Evolutionary conservation across 2,329 filamentous ascomycete genomes (phyloP).

Genomic region (Ophiostoma sp.): DNA sequence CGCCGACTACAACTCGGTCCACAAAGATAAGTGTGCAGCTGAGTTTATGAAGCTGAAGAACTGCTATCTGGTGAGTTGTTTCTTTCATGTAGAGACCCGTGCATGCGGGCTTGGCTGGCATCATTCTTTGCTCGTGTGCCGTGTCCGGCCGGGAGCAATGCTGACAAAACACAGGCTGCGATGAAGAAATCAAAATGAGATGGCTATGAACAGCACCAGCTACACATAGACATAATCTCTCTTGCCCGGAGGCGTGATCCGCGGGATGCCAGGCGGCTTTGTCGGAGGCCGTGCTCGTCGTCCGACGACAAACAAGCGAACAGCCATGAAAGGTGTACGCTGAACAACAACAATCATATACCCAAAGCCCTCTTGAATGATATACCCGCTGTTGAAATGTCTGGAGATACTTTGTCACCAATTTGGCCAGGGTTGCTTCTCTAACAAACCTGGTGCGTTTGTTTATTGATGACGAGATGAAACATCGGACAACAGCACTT

Average conservation of each 20-base stretch:
- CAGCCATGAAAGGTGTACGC: neutral
- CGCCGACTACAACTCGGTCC: slow-evolving; percentile 82
- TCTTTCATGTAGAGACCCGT: neutral
- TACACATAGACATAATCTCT: neutral
- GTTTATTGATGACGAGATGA: neutral
- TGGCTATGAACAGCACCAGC: neutral
- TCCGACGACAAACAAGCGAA: neutral
- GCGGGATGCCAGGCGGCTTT: neutral
- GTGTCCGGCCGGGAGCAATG: neutral
- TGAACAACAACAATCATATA: neutral
- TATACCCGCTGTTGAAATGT: too few relatives aligned
- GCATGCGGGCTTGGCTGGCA: neutral
- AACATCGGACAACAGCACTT: neutral
- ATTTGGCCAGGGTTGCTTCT: neutral
- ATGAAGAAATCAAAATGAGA: slow-evolving; percentile 24
- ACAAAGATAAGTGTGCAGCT: slow-evolving; percentile 84
- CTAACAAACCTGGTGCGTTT: neutral
- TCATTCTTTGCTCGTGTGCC: neutral
- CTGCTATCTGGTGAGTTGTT: slow-evolving; percentile 79
- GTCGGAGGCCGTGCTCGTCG: neutral
- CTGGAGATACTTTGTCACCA: neutral
- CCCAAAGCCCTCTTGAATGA: too few relatives aligned
- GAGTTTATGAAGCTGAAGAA: slow-evolving; percentile 86
- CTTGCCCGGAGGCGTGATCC: neutral
- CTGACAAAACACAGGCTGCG: slow-evolving; percentile 21